Evolutionary conservation across 768 basidiomycete genomes (phyloP).

Genomic region (Suillus lakei): DNA sequence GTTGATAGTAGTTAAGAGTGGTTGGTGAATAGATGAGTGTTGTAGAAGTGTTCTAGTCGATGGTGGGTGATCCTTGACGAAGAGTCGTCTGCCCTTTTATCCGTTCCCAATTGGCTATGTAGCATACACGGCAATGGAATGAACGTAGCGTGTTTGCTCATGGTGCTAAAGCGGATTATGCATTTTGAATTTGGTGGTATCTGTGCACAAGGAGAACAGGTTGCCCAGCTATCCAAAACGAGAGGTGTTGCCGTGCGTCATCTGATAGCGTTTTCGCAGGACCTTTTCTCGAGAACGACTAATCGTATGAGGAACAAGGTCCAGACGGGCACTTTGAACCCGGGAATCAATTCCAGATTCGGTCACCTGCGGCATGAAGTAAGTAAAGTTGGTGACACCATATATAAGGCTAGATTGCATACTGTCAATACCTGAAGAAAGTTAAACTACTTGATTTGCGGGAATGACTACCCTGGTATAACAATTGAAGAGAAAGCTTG

Average conservation of each 20-base stretch:
- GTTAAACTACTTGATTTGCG: constrained; percentile 33
- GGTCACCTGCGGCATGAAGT: constrained; percentile 24
- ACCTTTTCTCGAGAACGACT: constrained; percentile 42
- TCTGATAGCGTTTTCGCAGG: constrained; percentile 41
- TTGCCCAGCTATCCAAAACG: constrained; percentile 29
- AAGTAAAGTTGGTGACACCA: constrained; percentile 22
- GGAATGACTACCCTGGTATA: constrained; percentile 30
- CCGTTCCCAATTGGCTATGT: constrained; percentile 23
- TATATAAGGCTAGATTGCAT: constrained; percentile 35
- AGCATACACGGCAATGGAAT: constrained; percentile 24
- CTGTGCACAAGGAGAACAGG: constrained; percentile 33
- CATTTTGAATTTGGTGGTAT: constrained; percentile 27
- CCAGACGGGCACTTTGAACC: constrained; percentile 20
- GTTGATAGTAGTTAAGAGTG: constrained; percentile 12
- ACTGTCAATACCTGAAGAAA: constrained; percentile 10
- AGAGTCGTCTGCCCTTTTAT: constrained; percentile 31
- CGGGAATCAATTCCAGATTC: constrained; percentile 25
- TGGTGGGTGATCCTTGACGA: constrained; percentile 12
- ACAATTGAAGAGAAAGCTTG: constrained; percentile 24
- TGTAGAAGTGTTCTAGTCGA: constrained; percentile 16
- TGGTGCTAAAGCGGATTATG: constrained; percentile 24
- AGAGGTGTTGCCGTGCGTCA: constrained; percentile 37
- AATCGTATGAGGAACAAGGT: constrained; percentile 33
- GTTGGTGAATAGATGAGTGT: constrained; percentile 14
- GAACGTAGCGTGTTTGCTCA: constrained; percentile 17